Evolutionary conservation across 2,329 filamentous ascomycete species (phyloP).

Genomic region (Cladosporium halotolerans): DNA sequence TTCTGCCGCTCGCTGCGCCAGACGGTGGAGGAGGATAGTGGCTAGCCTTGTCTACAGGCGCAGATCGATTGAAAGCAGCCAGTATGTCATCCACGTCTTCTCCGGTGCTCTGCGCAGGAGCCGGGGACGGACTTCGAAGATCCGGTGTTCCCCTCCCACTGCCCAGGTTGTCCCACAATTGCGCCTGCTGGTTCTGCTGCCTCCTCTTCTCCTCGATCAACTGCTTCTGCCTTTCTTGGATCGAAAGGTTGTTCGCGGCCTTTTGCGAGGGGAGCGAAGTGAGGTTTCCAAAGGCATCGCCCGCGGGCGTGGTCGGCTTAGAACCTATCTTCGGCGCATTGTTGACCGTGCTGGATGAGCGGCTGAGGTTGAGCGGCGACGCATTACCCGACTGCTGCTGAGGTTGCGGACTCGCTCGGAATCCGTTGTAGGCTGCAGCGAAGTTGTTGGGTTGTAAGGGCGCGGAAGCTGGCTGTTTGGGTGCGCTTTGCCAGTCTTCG

Average conservation of each 20-base stretch:
- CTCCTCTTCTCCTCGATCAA: slow-evolving; percentile 71
- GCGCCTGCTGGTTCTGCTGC: slow-evolving; percentile 68
- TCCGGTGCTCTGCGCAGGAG: neutral
- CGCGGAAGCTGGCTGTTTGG: slow-evolving; percentile 21
- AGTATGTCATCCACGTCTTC: slow-evolving; percentile 54
- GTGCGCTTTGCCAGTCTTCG: slow-evolving; percentile 40
- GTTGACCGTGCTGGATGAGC: slow-evolving; percentile 36
- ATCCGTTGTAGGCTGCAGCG: slow-evolving; percentile 28
- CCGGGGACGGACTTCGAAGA: slow-evolving; percentile 20
- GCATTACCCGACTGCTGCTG: slow-evolving; percentile 32
- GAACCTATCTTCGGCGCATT: slow-evolving; percentile 42
- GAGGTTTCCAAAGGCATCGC: slow-evolving; percentile 73
- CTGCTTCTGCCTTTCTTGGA: slow-evolving; percentile 59
- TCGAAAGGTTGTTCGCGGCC: slow-evolving; percentile 60
- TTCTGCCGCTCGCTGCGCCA: slow-evolving; percentile 34
- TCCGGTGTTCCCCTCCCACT: slow-evolving; percentile 49
- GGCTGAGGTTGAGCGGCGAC: slow-evolving; percentile 25
- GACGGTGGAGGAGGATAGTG: slow-evolving; percentile 47
- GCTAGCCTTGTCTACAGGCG: slow-evolving; percentile 54
- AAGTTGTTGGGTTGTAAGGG: slow-evolving; percentile 22
- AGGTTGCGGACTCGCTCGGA: slow-evolving; percentile 34
- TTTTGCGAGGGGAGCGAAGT: slow-evolving; percentile 59
- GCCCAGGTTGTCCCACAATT: slow-evolving; percentile 69
- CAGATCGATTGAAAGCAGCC: slow-evolving; percentile 54
- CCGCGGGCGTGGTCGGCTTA: slow-evolving; percentile 47